Percentiles rank a stretch among this genome's conserved stretches.
These are phyloP conservation scores for Hemileia vastatrix DNA, from an alignment of 1,284 basidiomycete species.

Conservation along the genomic window DNA sequence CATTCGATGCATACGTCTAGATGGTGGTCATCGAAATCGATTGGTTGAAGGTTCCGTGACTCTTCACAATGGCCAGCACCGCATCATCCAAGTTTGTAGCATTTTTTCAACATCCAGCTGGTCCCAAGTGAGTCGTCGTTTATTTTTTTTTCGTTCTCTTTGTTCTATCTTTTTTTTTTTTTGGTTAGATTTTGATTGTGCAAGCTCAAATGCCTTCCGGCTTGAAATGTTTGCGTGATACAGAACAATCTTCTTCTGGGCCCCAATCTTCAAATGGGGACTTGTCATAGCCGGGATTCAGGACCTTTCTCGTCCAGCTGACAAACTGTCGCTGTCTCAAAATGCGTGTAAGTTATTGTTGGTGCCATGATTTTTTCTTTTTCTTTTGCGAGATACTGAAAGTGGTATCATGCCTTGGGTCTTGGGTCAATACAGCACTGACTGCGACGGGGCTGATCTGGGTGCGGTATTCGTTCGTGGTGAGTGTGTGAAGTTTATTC, in stretches of 20 bases:
- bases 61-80: too few species aligned
- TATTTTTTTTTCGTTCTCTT: too few species aligned
- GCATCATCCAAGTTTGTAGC: too few species aligned
- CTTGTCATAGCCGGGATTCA: conserved; percentile 10
- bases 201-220: too few species aligned
- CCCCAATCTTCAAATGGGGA: conserved; percentile 21
- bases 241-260: conserved; percentile 23
- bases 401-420: not conserved
- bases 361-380: not conserved
- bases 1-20: too few species aligned
- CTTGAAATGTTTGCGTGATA: too few species aligned
- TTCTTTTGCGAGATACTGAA: not conserved
- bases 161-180: too few species aligned
- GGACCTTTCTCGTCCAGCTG: conserved; percentile 16
- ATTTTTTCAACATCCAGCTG: too few species aligned
- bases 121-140: too few species aligned
- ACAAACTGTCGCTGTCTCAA: conserved; percentile 21
- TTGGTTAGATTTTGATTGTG: too few species aligned
- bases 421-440: conserved; percentile 1
- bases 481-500: not conserved
- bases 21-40: too few species aligned
- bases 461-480: conserved; percentile 21
- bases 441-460: conserved; percentile 20
- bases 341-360: conserved; percentile 2
- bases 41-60: too few species aligned